Evolutionary conservation across 2,329 filamentous ascomycete species (phyloP).

Genomic region (Trichophyton equinum): DNA sequence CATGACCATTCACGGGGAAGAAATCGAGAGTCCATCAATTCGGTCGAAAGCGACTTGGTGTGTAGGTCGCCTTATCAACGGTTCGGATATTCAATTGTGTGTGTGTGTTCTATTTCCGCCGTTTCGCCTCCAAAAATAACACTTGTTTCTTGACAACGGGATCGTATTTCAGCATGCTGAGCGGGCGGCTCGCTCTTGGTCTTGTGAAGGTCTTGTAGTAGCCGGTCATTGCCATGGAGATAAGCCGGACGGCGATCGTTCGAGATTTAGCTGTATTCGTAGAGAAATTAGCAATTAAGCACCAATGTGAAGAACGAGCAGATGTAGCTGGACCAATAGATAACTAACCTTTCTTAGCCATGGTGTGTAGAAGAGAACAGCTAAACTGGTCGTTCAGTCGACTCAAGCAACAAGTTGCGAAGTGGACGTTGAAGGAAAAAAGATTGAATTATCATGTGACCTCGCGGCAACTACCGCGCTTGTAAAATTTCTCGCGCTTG

Average conservation of each 20-base stretch:
- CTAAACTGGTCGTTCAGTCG: neutral
- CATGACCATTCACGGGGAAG: neutral
- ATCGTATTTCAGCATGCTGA: constrained; percentile 99
- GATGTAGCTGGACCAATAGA: neutral
- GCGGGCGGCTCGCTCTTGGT: constrained; percentile 64
- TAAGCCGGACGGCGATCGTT: constrained; percentile 79
- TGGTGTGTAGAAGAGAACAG: neutral
- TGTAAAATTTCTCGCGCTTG: too few species aligned
- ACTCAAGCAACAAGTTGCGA: neutral
- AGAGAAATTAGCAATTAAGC: neutral
- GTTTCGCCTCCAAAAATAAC: constrained; percentile 86
- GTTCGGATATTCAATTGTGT: neutral
- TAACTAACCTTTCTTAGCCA: neutral
- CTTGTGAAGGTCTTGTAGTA: constrained; percentile 89
- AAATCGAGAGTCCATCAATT: neutral
- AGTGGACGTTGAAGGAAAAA: neutral
- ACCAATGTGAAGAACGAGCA: neutral
- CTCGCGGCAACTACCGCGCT: too few species aligned
- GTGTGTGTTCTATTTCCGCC: constrained; percentile 34
- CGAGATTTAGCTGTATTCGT: constrained; percentile 49
- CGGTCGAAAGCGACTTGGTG: neutral
- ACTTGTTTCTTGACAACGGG: constrained; percentile 94
- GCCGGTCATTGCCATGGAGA: constrained; percentile 98
- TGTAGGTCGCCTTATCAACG: neutral
- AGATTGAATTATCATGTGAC: neutral